phyloP scores from a whole-genome alignment of 129 eudicot species.

The Centrapalus pauciflorus region DNA sequence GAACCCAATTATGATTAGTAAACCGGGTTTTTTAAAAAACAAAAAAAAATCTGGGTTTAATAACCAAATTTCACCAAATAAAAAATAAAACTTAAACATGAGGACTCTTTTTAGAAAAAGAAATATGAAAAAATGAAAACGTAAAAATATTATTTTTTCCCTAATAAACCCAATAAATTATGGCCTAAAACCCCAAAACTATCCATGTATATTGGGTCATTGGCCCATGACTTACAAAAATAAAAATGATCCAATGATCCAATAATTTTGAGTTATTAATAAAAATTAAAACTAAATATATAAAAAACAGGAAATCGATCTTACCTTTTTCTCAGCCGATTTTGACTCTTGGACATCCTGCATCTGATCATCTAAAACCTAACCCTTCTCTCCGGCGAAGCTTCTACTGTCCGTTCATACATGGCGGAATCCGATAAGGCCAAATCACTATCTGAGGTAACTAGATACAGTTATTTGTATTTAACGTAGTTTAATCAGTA shows the following conservation, averaged over 20 bases:
- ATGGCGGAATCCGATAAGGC: conserved; percentile 32
- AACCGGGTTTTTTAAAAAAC: too few relatives aligned
- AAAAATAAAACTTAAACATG: too few relatives aligned
- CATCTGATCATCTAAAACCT: conserved; percentile 10
- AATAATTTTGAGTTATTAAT: too few relatives aligned
- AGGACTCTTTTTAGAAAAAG: too few relatives aligned
- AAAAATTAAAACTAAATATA: background rate
- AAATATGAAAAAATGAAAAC: too few relatives aligned
- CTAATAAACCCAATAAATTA: too few relatives aligned
- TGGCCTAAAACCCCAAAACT: too few relatives aligned
- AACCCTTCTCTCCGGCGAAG: conserved; percentile 7
- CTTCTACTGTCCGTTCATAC: conserved; percentile 11
- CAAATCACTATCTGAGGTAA: conserved; percentile 25
- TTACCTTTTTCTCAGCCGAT: background rate
- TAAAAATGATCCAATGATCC: background rate
- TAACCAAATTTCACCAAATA: too few relatives aligned
- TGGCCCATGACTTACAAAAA: background rate
- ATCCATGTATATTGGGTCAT: too few relatives aligned
- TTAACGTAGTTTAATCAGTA: background rate
- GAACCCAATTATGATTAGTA: too few relatives aligned
- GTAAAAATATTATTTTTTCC: too few relatives aligned
- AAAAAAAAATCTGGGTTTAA: too few relatives aligned
- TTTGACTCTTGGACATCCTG: conserved; percentile 6
- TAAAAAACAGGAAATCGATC: background rate
- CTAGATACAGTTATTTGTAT: background rate